Conservation (phyloP, 345 rosid species). For the Pistacia vera region DNA sequence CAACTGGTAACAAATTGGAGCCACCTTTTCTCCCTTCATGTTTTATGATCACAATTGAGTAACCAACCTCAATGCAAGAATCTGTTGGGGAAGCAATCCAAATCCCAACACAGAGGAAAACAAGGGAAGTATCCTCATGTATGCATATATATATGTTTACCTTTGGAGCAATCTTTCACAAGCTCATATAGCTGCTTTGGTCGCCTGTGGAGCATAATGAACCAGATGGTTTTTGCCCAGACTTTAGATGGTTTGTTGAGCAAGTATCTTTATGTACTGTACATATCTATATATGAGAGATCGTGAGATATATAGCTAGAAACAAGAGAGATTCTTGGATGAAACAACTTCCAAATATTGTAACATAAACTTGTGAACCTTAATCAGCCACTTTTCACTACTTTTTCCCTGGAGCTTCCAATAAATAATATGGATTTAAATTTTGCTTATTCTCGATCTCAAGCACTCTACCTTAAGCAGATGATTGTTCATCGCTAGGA, state of each 20-base stretch:
- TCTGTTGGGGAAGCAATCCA: not conserved
- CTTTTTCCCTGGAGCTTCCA: not conserved
- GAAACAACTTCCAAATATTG: constrained; percentile 14
- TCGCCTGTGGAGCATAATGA: constrained; percentile 3
- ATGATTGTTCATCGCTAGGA: not conserved
- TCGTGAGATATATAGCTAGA: not conserved
- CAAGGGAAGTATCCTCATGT: not conserved
- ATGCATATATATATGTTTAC: not conserved
- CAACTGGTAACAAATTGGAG: constrained; percentile 6
- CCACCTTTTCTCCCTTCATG: not conserved
- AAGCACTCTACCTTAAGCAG: not conserved
- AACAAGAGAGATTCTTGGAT: constrained; percentile 18
- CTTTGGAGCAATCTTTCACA: not conserved
- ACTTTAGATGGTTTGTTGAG: not conserved
- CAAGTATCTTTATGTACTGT: not conserved
- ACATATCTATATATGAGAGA: not conserved
- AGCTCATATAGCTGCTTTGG: constrained; percentile 1
- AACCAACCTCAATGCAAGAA: constrained; percentile 13
- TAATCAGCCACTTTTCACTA: not conserved
- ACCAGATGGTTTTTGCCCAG: not conserved
- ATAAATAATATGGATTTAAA: not conserved
- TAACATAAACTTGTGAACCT: constrained; percentile 8
- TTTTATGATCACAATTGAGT: not conserved
- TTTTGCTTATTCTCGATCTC: not conserved
- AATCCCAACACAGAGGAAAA: constrained; percentile 11